Base-by-base conservation (phyloP, 75 land plant species). In the Pseudotsuga menziesii region DNA sequence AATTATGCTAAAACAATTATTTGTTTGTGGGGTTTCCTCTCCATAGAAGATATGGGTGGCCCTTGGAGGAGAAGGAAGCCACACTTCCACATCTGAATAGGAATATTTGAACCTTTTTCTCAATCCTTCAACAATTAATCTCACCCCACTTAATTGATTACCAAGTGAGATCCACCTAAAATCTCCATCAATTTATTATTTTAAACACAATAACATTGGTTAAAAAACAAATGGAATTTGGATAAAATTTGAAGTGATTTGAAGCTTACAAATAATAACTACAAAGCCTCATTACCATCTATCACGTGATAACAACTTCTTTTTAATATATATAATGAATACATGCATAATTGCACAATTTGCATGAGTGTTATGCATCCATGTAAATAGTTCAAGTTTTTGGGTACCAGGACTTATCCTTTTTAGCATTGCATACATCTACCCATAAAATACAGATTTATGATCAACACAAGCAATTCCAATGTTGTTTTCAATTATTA, bases 361-460 rank as follows among this genome's bases (percentile, higher is more conserved):
- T 73, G 99, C 92, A 83, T 94, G 93, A 80, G 95, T 89, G 69
- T 97, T 97, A 80, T 97, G 99, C 98, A 92, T 94, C 9, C 98
- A 88, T 71, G 99, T 95, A 88, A 97, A 97, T 64, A 97, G 85
- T 79, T 97, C 99, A 77, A 94, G 86, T 81, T 97, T 97, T 67
- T 98, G 89, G 58, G 98, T 92, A 78, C 99, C 82, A 15, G 98
- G 99, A 81, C 93, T 97, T 77, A 97, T 97, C 80, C 99, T 86
- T 78, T 97, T 98, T 62, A 97, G 84, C 92, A 97, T 72, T 11
- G 98, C 91, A 70, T 97, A 97, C 99, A 97, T 97, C 99, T 96
- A 85, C 81, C 80, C 48, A 44, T 44, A 44, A 58, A 44, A 66
- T 44, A 73, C 19, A 41, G 41, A 55, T 26, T 44, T 44, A 6